These are phyloP conservation scores for Neocucurbitaria cava DNA, from an alignment of 2,329 filamentous ascomycete genomes.

Conservation along the genomic window DNA sequence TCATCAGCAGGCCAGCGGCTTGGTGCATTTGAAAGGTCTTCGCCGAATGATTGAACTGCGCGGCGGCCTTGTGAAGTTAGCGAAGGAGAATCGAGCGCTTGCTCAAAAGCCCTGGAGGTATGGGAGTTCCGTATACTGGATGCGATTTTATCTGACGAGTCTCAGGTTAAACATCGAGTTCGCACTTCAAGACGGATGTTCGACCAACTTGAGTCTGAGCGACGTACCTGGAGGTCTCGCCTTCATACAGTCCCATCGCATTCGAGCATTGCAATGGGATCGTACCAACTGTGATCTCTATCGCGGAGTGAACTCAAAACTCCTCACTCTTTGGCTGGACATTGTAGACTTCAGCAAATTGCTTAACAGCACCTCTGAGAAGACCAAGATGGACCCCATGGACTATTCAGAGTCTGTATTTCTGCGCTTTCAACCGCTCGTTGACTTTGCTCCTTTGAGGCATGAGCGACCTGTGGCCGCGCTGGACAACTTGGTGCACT, in stretches of 20 bases:
- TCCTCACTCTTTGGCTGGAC: background rate
- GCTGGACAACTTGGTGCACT: constrained; percentile 9
- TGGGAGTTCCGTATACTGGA: background rate
- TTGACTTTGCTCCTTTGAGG: constrained; percentile 8
- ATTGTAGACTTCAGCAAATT: background rate
- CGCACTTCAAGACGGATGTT: constrained; percentile 7
- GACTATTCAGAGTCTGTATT: constrained; percentile 10
- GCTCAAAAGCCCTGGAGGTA: constrained; percentile 15
- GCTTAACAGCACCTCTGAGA: constrained; percentile 1
- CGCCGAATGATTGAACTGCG: constrained; percentile 10
- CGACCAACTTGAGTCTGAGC: background rate
- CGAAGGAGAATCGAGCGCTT: constrained; percentile 8
- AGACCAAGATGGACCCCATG: constrained; percentile 3
- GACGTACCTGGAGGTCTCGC: background rate
- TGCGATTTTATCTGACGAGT: background rate
- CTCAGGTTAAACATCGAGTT: constrained; percentile 11
- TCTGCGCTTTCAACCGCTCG: constrained; percentile 1
- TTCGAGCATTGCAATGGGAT: background rate
- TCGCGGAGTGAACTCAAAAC: background rate
- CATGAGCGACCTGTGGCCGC: background rate
- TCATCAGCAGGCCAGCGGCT: constrained; percentile 3
- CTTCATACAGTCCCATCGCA: background rate
- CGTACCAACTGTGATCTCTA: background rate
- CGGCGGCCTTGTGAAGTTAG: constrained; percentile 8
- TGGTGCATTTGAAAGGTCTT: constrained; percentile 13